A percentile compares a stretch with the other conserved stretches of the same genome.
Conservation (phyloP, 345 rosid genomes). For the Toxicodendron radicans region DNA sequence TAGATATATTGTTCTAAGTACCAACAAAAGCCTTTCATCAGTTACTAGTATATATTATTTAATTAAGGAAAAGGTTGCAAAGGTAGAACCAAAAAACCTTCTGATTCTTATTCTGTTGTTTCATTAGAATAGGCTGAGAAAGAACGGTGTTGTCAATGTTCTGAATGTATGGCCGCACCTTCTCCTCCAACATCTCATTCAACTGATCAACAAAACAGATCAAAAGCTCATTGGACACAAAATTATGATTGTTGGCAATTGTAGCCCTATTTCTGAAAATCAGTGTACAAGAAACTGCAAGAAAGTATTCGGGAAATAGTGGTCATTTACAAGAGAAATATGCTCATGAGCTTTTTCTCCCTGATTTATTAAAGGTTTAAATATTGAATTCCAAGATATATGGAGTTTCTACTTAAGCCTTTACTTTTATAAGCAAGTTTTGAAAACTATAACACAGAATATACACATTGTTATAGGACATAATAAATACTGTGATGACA, state of each 20-base stretch:
- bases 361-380: background rate
- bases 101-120: slow-evolving; percentile 45
- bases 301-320: background rate
- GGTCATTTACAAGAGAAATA: background rate
- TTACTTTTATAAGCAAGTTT: background rate
- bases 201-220: slow-evolving; percentile 44
- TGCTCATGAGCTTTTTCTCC: background rate
- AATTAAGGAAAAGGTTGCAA: background rate
- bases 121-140: slow-evolving; percentile 60
- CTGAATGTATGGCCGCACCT: slow-evolving; percentile 71
- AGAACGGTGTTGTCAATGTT: slow-evolving; percentile 48
- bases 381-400: too few species aligned
- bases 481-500: background rate
- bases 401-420: background rate
- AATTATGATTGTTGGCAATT: background rate
- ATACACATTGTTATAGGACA: background rate
- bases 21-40: too few species aligned
- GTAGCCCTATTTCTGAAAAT: background rate
- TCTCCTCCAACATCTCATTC: slow-evolving; percentile 80
- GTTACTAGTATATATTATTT: too few species aligned
- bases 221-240: background rate
- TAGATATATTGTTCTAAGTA: too few species aligned
- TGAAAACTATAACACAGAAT: background rate
- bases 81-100: slow-evolving; percentile 31
- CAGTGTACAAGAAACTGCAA: background rate